Evolutionary conservation across 768 basidiomycete genomes (phyloP).

Genomic region (Cantharellus anzutake): DNA sequence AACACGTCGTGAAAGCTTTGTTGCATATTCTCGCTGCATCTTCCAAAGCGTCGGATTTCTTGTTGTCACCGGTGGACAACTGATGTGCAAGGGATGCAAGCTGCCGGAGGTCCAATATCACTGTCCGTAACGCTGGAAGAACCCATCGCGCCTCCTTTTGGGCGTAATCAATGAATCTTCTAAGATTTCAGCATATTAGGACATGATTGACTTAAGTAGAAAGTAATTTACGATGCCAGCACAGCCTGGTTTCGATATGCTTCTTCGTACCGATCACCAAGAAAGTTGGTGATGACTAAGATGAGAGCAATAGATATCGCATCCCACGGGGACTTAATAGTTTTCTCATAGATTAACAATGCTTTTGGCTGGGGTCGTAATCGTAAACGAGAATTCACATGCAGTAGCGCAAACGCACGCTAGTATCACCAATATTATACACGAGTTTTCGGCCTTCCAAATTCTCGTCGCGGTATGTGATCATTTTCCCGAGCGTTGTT

Average conservation of each 20-base stretch:
- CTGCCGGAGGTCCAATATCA: constrained; percentile 64
- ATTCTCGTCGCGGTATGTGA: not conserved
- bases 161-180: constrained; percentile 62
- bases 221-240: constrained; percentile 48
- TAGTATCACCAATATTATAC: not conserved
- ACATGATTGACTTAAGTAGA: not conserved
- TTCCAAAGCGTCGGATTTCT: constrained; percentile 49
- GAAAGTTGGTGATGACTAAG: constrained; percentile 49
- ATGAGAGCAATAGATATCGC: constrained; percentile 75
- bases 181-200: constrained; percentile 12
- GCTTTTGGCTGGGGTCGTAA: too few species aligned
- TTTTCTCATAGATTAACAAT: too few species aligned
- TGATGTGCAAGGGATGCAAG: constrained; percentile 39
- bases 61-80: constrained; percentile 27
- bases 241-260: constrained; percentile 68
- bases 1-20: constrained; percentile 76
- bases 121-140: constrained; percentile 61
- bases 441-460: not conserved
- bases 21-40: constrained; percentile 73
- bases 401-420: not conserved
- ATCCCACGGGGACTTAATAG: constrained; percentile 43
- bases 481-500: not conserved
- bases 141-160: constrained; percentile 75
- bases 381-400: too few species aligned
- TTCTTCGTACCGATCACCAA: constrained; percentile 42